These are phyloP conservation scores for Datisca glomerata DNA, from an alignment of 306 rosid species.

Conservation along the genomic window DNA sequence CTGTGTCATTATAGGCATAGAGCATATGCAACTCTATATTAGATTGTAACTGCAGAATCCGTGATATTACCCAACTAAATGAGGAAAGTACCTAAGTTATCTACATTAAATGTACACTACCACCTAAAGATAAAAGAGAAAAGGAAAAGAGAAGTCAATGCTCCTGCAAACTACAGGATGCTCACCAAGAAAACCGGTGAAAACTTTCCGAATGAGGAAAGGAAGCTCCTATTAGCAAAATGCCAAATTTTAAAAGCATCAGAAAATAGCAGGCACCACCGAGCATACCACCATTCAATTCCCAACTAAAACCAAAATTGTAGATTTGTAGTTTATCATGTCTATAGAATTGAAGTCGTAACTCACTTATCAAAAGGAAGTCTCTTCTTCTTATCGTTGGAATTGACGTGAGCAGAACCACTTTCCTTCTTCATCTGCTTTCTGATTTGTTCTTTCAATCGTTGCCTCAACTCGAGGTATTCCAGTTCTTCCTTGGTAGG, in stretches of 20 bases:
- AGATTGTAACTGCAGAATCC: too few relatives aligned
- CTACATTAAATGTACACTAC: too few relatives aligned
- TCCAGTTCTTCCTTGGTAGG: slow-evolving; percentile 61
- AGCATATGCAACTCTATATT: too few relatives aligned
- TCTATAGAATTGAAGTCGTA: not conserved
- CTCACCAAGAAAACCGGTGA: too few relatives aligned
- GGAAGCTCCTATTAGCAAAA: not conserved
- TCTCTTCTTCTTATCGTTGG: slow-evolving; percentile 31
- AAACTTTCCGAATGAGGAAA: not conserved
- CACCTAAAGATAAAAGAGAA: too few relatives aligned
- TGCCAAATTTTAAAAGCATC: not conserved
- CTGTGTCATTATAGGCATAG: too few relatives aligned
- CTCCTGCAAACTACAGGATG: too few relatives aligned
- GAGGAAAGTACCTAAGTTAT: too few relatives aligned
- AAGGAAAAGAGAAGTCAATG: too few relatives aligned
- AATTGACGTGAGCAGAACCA: slow-evolving; percentile 22
- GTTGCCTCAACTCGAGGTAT: slow-evolving; percentile 62
- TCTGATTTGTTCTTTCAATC: slow-evolving; percentile 51
- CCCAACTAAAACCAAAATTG: not conserved
- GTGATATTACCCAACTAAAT: too few relatives aligned
- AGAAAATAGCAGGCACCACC: not conserved
- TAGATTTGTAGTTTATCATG: not conserved
- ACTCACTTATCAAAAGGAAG: slow-evolving; percentile 73
- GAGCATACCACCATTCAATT: not conserved
- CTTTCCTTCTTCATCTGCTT: slow-evolving; percentile 44